Evolutionary conservation across 768 basidiomycete genomes (phyloP), one percentile per base, ranked within the genome.

Genomic region (Mycena floridula): DNA sequence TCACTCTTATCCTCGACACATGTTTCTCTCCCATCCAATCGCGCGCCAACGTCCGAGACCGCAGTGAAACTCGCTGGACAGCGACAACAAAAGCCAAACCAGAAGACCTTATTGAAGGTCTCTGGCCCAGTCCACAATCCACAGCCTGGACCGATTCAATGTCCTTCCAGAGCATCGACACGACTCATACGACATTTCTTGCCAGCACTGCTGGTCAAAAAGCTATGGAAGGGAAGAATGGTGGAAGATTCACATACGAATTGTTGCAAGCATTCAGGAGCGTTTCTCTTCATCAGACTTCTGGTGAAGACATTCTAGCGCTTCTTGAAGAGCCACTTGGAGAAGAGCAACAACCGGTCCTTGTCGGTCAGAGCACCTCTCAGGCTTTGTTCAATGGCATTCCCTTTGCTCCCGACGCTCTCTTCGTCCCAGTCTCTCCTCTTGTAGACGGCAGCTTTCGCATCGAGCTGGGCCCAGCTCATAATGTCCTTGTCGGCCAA

Each of bases 1-100:
- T 86, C 59, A 81, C 82, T 1, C 58, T 85, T 45, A 69, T 85
- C 44, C 64, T 85, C 20, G 83, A 85, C 58, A 73, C 76, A 51
- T 84, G 79, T 52, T 83, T 84, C 61, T 69, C 75, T 8, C 63
- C 72, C 11, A 53, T 59, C 16, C 63, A 68, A 38, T 61, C 66
- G 15, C 60, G 60, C 3, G 58, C 59, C 25, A 65, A 68, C 13
- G 55, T 61, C n/a, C 67, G 67, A 23, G 64, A 72, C 48, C 71
- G 79, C 24, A 69, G 65, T 27, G 62, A 66, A 43, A 68, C 72
- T 41, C 77, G 84, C 35, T 84, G 73, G 68, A 82, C 82, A 6
- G 72, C 73, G n/a, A 73, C 81, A 1, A 57, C 57, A n/a, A 79
- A 78, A 51, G 72, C 76, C 8, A 62, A 60, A 12, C 60, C 69